Evolutionary conservation across 2,329 filamentous ascomycete species (phyloP).

Genomic region (Shiraia sp.): DNA sequence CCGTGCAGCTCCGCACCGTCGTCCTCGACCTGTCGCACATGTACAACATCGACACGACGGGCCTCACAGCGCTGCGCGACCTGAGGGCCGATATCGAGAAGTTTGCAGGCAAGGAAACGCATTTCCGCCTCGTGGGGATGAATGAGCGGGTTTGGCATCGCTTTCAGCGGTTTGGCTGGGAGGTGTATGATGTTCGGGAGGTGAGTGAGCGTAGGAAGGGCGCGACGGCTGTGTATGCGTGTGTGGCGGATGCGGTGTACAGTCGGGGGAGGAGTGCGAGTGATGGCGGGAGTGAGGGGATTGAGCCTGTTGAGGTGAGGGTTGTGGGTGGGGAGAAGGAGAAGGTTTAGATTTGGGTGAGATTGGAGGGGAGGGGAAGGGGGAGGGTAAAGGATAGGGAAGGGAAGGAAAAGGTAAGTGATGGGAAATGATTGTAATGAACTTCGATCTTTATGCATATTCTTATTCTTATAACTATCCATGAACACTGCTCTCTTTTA

Average conservation of each 20-base stretch:
- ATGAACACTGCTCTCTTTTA: no score
- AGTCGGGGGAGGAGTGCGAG: conserved; percentile 3
- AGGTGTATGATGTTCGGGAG: conserved; percentile 13
- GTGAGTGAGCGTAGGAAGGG: conserved; percentile 7
- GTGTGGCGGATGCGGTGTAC: conserved; percentile 19
- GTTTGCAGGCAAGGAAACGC: conserved; percentile 53
- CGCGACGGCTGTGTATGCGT: conserved; percentile 16
- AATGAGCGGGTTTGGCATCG: conserved; percentile 43
- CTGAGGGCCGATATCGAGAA: conserved; percentile 54
- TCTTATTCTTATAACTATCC: no score
- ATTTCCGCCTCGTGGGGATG: conserved; percentile 57
- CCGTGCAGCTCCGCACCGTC: conserved; percentile 51
- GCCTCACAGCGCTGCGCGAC: conserved; percentile 54
- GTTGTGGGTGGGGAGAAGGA: conserved; percentile 23
- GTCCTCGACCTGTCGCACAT: conserved; percentile 59
- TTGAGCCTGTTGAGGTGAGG: conserved; percentile 17
- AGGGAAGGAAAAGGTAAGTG: no score
- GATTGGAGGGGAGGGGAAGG: no score
- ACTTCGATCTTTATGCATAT: no score
- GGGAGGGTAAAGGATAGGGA: no score
- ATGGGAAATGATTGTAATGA: no score
- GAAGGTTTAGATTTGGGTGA: no score
- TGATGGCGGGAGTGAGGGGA: not conserved
- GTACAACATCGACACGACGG: conserved; percentile 59
- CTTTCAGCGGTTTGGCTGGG: conserved; percentile 43